phyloP scores from a whole-genome alignment of 352 stramenopile genomes.

The Plasmopara muralis region DNA sequence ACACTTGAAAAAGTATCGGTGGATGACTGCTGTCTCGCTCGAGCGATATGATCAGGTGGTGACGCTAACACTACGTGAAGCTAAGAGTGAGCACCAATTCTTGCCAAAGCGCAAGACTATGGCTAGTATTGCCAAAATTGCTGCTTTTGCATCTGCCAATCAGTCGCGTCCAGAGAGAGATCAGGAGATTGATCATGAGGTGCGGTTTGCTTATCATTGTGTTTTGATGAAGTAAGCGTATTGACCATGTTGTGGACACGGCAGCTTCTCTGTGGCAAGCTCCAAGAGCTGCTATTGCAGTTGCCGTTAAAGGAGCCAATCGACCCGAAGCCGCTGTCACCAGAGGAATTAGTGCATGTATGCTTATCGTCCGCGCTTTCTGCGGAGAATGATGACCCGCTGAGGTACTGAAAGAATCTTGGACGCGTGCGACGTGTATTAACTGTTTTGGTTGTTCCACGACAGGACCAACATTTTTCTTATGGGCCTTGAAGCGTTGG shows the following conservation, averaged over 20 bases:
- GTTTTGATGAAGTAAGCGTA: neutral
- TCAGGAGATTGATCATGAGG: slow-evolving; percentile 62
- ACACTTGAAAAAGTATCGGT: slow-evolving; percentile 46
- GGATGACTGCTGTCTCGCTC: slow-evolving; percentile 58
- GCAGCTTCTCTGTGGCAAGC: slow-evolving; percentile 43
- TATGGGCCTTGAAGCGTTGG: slow-evolving; percentile 60
- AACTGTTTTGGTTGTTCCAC: neutral
- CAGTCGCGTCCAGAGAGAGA: slow-evolving; percentile 27
- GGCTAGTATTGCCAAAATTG: slow-evolving; percentile 75
- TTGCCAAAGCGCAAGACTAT: slow-evolving; percentile 69
- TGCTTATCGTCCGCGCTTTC: slow-evolving; percentile 46
- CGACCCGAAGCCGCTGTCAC: slow-evolving; percentile 30
- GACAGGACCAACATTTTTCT: slow-evolving; percentile 61
- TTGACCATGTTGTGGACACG: slow-evolving; percentile 3
- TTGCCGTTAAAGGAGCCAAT: slow-evolving; percentile 38
- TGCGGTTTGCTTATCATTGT: slow-evolving; percentile 14
- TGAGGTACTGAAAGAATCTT: slow-evolving; percentile 28
- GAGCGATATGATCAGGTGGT: slow-evolving; percentile 59
- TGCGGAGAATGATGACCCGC: slow-evolving; percentile 36
- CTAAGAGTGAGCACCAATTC: slow-evolving; percentile 38
- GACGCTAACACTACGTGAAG: slow-evolving; percentile 50
- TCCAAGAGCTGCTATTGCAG: slow-evolving; percentile 61
- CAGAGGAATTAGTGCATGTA: slow-evolving; percentile 38
- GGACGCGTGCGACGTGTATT: neutral
- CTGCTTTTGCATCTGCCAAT: slow-evolving; percentile 44